Evolutionary conservation across 805 yeast genomes (phyloP).

Genomic region (Metschnikowia hibisci): DNA sequence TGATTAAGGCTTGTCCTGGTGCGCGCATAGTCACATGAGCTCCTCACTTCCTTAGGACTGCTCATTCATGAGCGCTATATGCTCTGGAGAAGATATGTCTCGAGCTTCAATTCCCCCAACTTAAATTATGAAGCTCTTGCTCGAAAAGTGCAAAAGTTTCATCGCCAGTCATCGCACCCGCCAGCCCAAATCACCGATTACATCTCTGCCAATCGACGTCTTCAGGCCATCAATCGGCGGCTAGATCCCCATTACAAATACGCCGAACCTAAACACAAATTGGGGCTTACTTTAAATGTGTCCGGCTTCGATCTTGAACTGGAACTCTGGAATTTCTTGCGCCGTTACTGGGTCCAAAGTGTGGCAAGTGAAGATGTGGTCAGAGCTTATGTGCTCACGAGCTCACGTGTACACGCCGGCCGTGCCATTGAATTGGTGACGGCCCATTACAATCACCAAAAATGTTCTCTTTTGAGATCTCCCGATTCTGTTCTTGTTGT

Average conservation of each 20-base stretch:
- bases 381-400: slow-evolving; percentile 10
- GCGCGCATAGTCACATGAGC: not conserved
- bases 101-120: slow-evolving; percentile 10
- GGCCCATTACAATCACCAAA: slow-evolving; percentile 6
- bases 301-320: slow-evolving; percentile 12
- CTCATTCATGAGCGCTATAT: not conserved
- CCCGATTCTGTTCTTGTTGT: slow-evolving; percentile 3
- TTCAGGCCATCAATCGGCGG: slow-evolving; percentile 10
- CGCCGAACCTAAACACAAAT: not conserved
- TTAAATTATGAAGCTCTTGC: slow-evolving; percentile 16
- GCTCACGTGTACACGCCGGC: slow-evolving; percentile 3
- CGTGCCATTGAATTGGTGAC: slow-evolving; percentile 12
- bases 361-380: slow-evolving; percentile 11
- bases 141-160: slow-evolving; percentile 9
- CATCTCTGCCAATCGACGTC: slow-evolving; percentile 14
- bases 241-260: slow-evolving; percentile 5
- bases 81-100: slow-evolving; percentile 1
- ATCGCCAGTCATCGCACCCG: slow-evolving; percentile 4
- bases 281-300: slow-evolving; percentile 12
- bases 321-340: slow-evolving; percentile 15
- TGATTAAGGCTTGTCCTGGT: not conserved
- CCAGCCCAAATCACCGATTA: slow-evolving; percentile 11
- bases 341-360: slow-evolving; percentile 11
- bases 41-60: too few species aligned
- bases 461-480: not conserved